Conservation (phyloP, 345 rosid genomes). For the Dipteronia sinensis region DNA sequence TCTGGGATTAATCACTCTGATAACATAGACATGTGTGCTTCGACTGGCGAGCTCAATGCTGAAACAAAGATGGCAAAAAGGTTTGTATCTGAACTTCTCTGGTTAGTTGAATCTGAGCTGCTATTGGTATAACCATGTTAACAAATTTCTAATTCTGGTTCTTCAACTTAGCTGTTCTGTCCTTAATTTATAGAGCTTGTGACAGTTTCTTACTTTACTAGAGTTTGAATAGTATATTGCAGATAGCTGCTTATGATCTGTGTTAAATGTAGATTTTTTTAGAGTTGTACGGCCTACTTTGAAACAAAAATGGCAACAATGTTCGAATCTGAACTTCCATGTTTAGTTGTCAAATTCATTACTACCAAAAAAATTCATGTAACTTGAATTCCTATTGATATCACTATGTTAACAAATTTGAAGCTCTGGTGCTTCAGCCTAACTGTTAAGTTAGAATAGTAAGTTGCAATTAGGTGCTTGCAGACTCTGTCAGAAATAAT, state of each 20-base stretch:
- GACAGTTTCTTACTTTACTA: constrained; percentile 1
- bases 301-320: constrained; percentile 49
- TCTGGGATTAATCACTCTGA: constrained; percentile 30
- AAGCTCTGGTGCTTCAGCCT: background rate
- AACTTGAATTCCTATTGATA: background rate
- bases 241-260: background rate
- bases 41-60: constrained; percentile 34
- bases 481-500: background rate
- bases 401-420: background rate
- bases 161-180: background rate
- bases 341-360: background rate
- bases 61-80: constrained; percentile 51
- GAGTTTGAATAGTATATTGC: background rate
- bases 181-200: background rate
- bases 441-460: background rate
- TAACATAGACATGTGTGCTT: constrained; percentile 31
- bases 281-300: background rate
- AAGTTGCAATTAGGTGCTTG: background rate
- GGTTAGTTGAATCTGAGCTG: background rate
- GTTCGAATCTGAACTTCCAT: constrained; percentile 35
- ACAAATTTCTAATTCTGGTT: background rate
- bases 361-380: background rate
- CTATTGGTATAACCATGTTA: background rate
- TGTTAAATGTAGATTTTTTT: background rate
- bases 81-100: constrained; percentile 37